Evolutionary conservation across 169 alveolate genomes (phyloP).

Genomic region (Plasmodium chabaudi): DNA sequence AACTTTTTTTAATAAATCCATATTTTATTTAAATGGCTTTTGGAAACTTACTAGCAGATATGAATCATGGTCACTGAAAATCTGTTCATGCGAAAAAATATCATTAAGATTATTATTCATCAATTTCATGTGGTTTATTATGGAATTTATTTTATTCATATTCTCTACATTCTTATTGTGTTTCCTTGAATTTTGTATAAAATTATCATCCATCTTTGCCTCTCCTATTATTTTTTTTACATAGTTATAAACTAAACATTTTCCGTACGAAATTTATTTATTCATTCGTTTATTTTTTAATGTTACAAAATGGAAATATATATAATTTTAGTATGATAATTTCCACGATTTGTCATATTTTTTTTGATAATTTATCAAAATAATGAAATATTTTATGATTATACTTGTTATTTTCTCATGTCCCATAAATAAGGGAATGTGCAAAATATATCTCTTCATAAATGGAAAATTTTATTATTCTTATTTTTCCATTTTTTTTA

Average conservation of each 20-base stretch:
- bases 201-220: constrained; percentile 36
- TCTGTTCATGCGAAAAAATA: constrained; percentile 34
- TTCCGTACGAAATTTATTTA: neutral
- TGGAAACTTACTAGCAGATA: constrained; percentile 44
- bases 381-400: too few species aligned
- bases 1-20: too few species aligned
- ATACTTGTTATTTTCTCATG: too few species aligned
- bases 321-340: neutral
- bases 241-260: neutral
- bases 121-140: constrained; percentile 64
- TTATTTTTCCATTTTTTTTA: too few species aligned
- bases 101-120: constrained; percentile 50
- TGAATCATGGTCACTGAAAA: constrained; percentile 51
- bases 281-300: neutral
- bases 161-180: constrained; percentile 50
- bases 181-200: constrained; percentile 20
- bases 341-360: too few species aligned
- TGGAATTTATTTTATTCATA: constrained; percentile 44
- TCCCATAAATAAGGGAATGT: too few species aligned
- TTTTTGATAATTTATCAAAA: too few species aligned
- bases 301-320: neutral
- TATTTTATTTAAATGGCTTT: too few species aligned
- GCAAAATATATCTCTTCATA: too few species aligned
- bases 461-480: too few species aligned
- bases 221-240: neutral